These are phyloP conservation scores for Stachybotrys chlorohalonatus DNA, from an alignment of 2,329 filamentous ascomycete genomes.

Conservation along the genomic window DNA sequence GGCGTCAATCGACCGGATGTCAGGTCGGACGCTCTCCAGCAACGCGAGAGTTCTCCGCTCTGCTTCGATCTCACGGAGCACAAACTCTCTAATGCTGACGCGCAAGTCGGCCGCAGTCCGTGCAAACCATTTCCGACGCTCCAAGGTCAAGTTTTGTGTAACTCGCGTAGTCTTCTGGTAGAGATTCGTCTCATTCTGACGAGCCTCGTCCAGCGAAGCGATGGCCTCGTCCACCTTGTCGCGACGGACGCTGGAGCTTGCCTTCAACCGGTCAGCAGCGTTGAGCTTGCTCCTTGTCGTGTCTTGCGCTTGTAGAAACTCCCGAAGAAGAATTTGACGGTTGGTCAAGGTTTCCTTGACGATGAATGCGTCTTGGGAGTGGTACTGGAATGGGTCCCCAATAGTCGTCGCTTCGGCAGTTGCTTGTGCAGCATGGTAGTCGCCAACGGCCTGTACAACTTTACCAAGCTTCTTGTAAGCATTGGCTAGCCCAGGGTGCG, in stretches of 20 bases:
- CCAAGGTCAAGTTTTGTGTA: constrained; percentile 77
- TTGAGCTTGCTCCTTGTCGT: constrained; percentile 71
- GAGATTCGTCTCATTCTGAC: constrained; percentile 71
- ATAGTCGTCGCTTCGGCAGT: constrained; percentile 94
- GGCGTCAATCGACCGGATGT: constrained; percentile 86
- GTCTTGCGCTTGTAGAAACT: constrained; percentile 86
- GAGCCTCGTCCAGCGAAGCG: constrained; percentile 76
- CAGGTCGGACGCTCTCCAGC: constrained; percentile 85
- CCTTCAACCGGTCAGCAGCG: constrained; percentile 82
- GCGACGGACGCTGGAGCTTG: constrained; percentile 73
- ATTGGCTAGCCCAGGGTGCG: constrained; percentile 75
- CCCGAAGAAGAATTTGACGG: constrained; percentile 89
- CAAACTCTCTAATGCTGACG: constrained; percentile 79
- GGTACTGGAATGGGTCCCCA: constrained; percentile 87
- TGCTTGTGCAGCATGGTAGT: constrained; percentile 92
- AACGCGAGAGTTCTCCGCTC: constrained; percentile 87
- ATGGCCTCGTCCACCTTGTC: constrained; percentile 99
- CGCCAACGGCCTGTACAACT: constrained; percentile 84
- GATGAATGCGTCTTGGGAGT: constrained; percentile 92
- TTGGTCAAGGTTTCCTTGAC: constrained; percentile 98
- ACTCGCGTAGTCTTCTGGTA: constrained; percentile 81
- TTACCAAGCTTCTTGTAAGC: constrained; percentile 95
- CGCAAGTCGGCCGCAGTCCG: constrained; percentile 80
- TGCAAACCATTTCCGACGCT: constrained; percentile 85
- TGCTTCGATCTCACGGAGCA: constrained; percentile 88